Conservation (phyloP, 345 rosid species). For the Citrus unshiu region DNA sequence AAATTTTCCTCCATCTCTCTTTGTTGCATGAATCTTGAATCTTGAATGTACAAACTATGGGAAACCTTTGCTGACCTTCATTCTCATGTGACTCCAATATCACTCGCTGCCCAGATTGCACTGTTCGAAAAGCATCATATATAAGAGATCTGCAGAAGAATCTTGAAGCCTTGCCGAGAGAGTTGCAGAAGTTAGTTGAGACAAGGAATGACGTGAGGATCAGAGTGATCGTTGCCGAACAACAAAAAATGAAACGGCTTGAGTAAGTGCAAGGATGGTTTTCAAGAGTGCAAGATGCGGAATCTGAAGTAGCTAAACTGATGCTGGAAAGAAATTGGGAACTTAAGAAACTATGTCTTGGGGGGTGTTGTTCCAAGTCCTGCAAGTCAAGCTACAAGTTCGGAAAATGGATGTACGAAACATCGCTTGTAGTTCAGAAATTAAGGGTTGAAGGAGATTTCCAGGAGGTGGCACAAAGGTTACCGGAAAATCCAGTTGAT, state of each 20-base stretch:
- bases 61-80: background rate
- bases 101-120: background rate
- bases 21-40: too few species aligned
- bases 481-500: too few species aligned
- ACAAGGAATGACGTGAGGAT: background rate
- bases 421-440: background rate
- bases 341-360: too few species aligned
- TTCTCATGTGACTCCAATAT: background rate
- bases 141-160: background rate
- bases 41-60: too few species aligned
- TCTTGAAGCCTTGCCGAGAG: background rate
- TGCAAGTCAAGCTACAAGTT: too few species aligned
- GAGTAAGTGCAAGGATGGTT: background rate
- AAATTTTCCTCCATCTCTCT: too few species aligned
- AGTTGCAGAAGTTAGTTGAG: too few species aligned
- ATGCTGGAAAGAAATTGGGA: background rate
- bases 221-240: background rate
- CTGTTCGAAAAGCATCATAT: background rate
- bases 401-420: too few species aligned
- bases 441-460: background rate
- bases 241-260: background rate
- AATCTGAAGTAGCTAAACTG: background rate
- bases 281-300: background rate
- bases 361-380: too few species aligned
- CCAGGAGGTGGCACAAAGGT: too few species aligned